Conservation (phyloP, 148 eudicot species). For the Oxyria digyna region DNA sequence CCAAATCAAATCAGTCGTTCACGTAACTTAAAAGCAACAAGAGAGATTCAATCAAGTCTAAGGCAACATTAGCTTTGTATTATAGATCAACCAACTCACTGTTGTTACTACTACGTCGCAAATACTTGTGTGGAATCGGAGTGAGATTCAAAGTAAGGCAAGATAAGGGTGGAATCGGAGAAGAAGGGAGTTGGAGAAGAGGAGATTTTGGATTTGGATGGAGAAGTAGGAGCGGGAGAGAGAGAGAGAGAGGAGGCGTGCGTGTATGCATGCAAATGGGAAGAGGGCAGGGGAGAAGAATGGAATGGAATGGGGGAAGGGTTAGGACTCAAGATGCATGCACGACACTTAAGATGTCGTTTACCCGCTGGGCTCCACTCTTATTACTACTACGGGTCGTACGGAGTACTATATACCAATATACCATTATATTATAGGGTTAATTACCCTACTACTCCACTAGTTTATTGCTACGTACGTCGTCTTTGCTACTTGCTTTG, state of each 20-base stretch:
- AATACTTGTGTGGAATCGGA: too few relatives aligned
- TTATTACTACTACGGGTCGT: too few relatives aligned
- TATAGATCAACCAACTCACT: slow-evolving; percentile 9
- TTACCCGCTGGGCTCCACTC: too few relatives aligned
- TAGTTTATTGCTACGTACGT: too few relatives aligned
- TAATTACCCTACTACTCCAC: too few relatives aligned
- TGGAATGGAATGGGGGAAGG: background rate
- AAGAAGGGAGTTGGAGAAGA: background rate
- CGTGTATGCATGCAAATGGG: slow-evolving; percentile 8
- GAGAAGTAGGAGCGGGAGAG: background rate
- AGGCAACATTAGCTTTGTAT: background rate
- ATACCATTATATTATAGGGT: too few relatives aligned
- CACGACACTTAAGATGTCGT: slow-evolving; percentile 11
- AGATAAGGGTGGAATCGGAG: background rate
- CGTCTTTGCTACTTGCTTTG: too few relatives aligned
- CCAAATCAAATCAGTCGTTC: background rate
- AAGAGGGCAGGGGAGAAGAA: background rate
- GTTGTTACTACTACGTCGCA: slow-evolving; percentile 9
- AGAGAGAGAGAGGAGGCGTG: background rate
- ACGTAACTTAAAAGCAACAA: background rate
- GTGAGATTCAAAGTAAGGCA: background rate
- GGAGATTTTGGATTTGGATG: background rate
- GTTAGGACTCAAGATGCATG: slow-evolving; percentile 7
- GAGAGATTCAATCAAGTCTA: background rate
- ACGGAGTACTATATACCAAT: too few relatives aligned